Percentiles rank a stretch among this genome's conserved stretches.
phyloP scores from a whole-genome alignment of 2,329 filamentous ascomycete species.

The Cercospora berteroae region DNA sequence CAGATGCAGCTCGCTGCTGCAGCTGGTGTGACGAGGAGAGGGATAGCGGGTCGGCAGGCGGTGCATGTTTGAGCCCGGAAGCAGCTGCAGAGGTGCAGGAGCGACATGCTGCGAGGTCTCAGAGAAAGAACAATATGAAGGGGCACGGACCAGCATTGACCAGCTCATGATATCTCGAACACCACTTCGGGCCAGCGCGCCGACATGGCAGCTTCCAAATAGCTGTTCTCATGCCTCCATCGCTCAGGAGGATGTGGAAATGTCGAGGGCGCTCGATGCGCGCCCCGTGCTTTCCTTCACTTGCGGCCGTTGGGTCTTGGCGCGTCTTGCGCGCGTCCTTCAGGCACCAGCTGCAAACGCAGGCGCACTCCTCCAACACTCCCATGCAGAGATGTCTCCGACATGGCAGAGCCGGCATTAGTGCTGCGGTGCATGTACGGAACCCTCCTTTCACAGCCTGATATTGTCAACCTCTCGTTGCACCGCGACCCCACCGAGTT shows the following conservation, averaged over 20 bases:
- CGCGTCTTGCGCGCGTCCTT: neutral
- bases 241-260: neutral
- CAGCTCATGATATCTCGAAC: neutral
- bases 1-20: constrained; percentile 1
- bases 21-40: neutral
- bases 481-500: neutral
- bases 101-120: constrained; percentile 17
- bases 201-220: neutral
- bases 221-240: neutral
- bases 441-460: neutral
- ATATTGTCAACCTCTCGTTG: neutral
- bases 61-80: constrained; percentile 9
- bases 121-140: constrained; percentile 20
- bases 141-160: neutral
- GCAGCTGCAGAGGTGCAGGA: constrained; percentile 8
- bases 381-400: neutral
- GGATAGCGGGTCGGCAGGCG: neutral
- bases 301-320: neutral
- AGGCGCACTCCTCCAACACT: neutral
- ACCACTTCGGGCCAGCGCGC: neutral
- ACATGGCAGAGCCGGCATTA: neutral
- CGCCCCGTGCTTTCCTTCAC: constrained; percentile 2
- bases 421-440: constrained; percentile 10
- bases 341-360: neutral
- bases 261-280: neutral